These are phyloP conservation scores for Arabidopsis hybrid DNA, from an alignment of 441 rosid species.

Conservation along the genomic window DNA sequence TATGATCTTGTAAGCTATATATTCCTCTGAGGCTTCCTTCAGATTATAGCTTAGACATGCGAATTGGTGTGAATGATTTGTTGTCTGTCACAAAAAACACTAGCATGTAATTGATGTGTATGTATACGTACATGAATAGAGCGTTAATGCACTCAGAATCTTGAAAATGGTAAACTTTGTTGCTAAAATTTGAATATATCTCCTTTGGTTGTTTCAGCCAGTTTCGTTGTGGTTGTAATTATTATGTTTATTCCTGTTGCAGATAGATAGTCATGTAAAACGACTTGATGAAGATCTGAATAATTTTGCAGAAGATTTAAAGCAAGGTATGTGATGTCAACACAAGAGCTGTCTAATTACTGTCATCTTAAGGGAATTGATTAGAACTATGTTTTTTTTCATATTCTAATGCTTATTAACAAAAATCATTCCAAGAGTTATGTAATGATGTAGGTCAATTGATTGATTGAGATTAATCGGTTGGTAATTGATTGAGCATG, in stretches of 20 bases:
- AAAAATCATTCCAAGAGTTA: neutral
- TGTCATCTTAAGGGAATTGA: neutral
- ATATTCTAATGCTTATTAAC: neutral
- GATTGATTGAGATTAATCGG: neutral
- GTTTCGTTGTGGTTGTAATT: neutral
- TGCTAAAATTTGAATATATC: neutral
- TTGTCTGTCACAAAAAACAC: neutral
- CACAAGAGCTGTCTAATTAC: neutral
- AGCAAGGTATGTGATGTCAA: slow-evolving; percentile 64
- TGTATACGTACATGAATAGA: neutral
- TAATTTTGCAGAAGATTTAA: slow-evolving; percentile 92
- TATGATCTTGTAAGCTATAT: slow-evolving; percentile 81
- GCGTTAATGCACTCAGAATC: neutral
- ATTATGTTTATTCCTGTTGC: slow-evolving; percentile 37
- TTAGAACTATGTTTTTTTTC: slow-evolving; percentile 9
- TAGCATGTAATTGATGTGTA: slow-evolving; percentile 4
- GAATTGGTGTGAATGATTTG: neutral
- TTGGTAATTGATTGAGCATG: slow-evolving; percentile 5
- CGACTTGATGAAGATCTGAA: slow-evolving; percentile 95
- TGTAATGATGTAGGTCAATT: neutral
- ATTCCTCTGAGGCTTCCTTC: neutral
- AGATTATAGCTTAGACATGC: neutral
- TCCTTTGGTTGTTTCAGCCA: slow-evolving; percentile 5
- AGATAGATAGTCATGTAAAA: slow-evolving; percentile 95
- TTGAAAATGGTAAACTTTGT: slow-evolving; percentile 7